A percentile compares a stretch with the other conserved stretches of the same genome.
Conservation (phyloP, 768 basidiomycete species). For the Rhizopogon roseolus region DNA sequence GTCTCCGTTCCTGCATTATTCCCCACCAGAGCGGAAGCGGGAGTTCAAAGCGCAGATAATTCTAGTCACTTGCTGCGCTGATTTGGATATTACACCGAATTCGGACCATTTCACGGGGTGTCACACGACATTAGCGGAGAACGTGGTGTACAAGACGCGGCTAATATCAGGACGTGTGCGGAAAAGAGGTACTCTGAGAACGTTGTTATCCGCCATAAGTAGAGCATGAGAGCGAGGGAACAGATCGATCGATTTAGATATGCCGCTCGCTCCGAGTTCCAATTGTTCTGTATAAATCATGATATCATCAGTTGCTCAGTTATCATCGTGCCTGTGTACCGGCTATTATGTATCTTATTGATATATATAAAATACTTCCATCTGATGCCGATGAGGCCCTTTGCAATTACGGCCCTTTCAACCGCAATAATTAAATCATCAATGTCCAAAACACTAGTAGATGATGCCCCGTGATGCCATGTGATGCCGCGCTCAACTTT, state of each 20-base stretch:
- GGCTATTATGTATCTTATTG: background rate
- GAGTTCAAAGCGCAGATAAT: background rate
- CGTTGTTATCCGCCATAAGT: background rate
- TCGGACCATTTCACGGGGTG: background rate
- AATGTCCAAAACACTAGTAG: too few relatives aligned
- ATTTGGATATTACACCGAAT: background rate
- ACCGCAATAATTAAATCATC: too few relatives aligned
- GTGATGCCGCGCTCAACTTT: too few relatives aligned
- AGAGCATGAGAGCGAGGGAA: background rate
- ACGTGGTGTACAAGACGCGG: slow-evolving; percentile 1
- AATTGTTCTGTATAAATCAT: background rate
- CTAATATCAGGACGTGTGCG: background rate
- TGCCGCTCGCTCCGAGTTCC: background rate
- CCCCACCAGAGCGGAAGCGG: background rate
- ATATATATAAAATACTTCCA: background rate
- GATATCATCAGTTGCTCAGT: background rate
- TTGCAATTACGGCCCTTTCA: too few relatives aligned
- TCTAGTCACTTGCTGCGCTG: background rate
- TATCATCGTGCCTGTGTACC: background rate
- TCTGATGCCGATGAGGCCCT: background rate
- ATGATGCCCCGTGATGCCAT: too few relatives aligned
- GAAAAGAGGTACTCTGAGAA: background rate
- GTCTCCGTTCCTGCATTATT: slow-evolving; percentile 8
- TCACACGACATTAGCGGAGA: background rate
- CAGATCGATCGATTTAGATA: background rate